These are phyloP conservation scores for Hygrophila difformis DNA, from an alignment of 257 asterid genomes.

Conservation along the genomic window DNA sequence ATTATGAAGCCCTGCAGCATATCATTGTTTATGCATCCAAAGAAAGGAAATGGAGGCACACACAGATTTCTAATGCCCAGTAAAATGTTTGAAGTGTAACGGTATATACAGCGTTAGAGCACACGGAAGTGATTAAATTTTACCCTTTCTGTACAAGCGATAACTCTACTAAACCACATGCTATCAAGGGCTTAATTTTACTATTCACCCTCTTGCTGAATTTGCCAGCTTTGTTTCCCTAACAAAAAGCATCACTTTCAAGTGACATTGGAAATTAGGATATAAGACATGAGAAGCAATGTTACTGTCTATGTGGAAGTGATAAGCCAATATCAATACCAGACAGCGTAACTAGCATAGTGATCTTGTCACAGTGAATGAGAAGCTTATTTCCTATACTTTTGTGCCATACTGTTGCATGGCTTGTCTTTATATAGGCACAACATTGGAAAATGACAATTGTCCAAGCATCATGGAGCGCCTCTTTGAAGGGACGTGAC, in stretches of 20 bases:
- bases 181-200: background rate
- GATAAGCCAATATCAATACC: background rate
- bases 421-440: no score
- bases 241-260: background rate
- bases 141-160: background rate
- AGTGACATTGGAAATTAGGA: background rate
- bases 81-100: constrained; percentile 1
- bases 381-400: no score
- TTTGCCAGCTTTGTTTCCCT: background rate
- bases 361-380: no score
- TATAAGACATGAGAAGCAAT: constrained; percentile 1
- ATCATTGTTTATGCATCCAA: constrained; percentile 13
- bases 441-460: no score
- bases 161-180: background rate
- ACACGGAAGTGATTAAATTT: background rate
- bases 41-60: background rate
- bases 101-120: background rate
- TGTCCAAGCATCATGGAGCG: no score
- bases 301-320: background rate
- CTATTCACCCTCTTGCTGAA: background rate
- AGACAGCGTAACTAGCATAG: no score
- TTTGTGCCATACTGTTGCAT: no score
- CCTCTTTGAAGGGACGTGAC: no score
- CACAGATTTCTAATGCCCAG: background rate
- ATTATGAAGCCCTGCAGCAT: constrained; percentile 65